Percentiles rank a stretch among this genome's conserved stretches.
Conservation (phyloP, 139 green algal genomes). For the Pedinophyceae sp. region DNA sequence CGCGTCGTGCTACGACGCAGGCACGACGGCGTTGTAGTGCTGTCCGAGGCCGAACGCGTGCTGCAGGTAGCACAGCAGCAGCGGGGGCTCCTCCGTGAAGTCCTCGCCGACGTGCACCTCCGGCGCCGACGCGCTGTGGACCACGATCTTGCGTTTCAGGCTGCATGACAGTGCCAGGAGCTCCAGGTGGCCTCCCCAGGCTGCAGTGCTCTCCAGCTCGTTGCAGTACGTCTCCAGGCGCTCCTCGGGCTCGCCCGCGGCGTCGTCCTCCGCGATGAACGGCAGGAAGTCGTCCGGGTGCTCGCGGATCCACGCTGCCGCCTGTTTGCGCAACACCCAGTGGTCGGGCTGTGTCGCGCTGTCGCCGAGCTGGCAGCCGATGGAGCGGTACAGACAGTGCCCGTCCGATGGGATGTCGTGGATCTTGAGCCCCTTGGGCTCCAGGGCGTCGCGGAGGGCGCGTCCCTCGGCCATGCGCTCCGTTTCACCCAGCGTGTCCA, state of each 20-base stretch:
- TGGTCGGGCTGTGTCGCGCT: conserved; percentile 16
- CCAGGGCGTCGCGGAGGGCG: conserved; percentile 37
- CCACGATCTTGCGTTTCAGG: conserved; percentile 49
- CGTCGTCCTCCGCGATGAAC: conserved; percentile 35
- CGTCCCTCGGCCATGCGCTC: conserved; percentile 42
- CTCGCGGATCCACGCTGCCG: conserved; percentile 54
- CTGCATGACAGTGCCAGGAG: conserved; percentile 50
- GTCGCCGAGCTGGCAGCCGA: conserved; percentile 67
- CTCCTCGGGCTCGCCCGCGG: conserved; percentile 13
- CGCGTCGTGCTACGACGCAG: too few relatives aligned
- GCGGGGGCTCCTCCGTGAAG: conserved; percentile 16
- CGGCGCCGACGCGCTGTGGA: conserved; percentile 48
- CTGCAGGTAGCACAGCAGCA: conserved; percentile 69
- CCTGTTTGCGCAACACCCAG: conserved; percentile 35
- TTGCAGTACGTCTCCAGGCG: conserved; percentile 54
- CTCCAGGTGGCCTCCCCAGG: conserved; percentile 85
- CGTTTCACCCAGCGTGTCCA: conserved; percentile 41
- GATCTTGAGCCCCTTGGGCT: conserved; percentile 42
- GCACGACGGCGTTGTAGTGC: conserved; percentile 84
- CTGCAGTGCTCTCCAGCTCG: conserved; percentile 52
- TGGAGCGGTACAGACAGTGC: conserved; percentile 80
- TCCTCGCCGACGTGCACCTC: conserved; percentile 51
- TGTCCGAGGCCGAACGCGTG: conserved; percentile 85
- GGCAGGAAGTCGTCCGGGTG: conserved; percentile 42
- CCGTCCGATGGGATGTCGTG: conserved; percentile 73